Base-by-base conservation (phyloP, 306 rosid species). In the Arachis hypogaea region DNA sequence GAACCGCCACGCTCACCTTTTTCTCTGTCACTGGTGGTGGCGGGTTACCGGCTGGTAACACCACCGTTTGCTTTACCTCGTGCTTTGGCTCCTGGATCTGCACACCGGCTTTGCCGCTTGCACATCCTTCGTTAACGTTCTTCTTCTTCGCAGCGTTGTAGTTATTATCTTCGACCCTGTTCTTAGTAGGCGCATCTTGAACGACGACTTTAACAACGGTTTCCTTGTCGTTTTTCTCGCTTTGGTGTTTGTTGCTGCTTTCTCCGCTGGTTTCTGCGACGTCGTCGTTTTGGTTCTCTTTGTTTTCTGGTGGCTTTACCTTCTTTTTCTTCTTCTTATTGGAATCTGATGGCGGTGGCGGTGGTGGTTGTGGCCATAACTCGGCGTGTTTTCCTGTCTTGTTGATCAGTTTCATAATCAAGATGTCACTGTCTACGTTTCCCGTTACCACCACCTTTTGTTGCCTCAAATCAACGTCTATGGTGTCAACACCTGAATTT, bases 301-400 rank as follows among this genome's bases (percentile, higher is more conserved):
- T 69, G 41, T 59, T 80, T 59, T 75, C 79, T 30, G 84, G 42
- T 30, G 84, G 45, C 52, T 81, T 86, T 11, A 29, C 38, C 43
- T 70, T 69, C 43, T 82, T 87, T 36, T 87, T 88, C 69, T 80
- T 78, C 66, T 80, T 77, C 40, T 77, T 88, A 0, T 33, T 33
- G 38, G 38, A 33, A 33, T 33, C 38, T 33, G 38, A 4, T 33
- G 38, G 38, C 4, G 82, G 30, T 0, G 54, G 77, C 4, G 16
- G 16, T 11, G 6, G 6, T 9, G 80, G 30, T 8, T 87, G 77
- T 5, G 96, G 97, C 98, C 97, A 89, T 18, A 88, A 68, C 86
- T 92, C 96, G 6, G 87, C 97, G 62, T 80, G 95, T 51, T 83
- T 94, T 28, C 91, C 89, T 3, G 86, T 49, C 66, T 86, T 94